Percentiles rank a stretch among this genome's conserved stretches.
These are phyloP conservation scores for Cercophora scortea DNA, from an alignment of 495 filamentous ascomycete genomes.

Conservation along the genomic window DNA sequence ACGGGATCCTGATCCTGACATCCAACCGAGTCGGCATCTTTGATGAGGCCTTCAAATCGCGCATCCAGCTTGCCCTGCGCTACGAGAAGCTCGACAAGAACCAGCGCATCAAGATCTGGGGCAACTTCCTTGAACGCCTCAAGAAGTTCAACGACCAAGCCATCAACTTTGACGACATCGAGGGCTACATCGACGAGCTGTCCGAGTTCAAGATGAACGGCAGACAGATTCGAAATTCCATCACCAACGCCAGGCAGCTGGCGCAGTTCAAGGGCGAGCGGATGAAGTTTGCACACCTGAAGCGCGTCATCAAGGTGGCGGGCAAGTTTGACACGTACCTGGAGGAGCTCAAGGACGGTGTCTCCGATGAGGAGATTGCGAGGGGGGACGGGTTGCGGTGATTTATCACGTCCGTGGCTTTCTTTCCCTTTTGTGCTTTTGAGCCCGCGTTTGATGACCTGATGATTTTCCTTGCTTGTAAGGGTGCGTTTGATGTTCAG, in stretches of 20 bases:
- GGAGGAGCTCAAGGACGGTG: not conserved
- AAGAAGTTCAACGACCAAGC: not conserved
- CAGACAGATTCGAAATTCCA: constrained; percentile 51
- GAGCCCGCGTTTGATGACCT: no score
- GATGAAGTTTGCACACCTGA: constrained; percentile 10
- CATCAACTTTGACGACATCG: not conserved
- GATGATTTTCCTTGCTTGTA: no score
- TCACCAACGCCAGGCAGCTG: constrained; percentile 39
- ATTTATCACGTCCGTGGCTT: not conserved
- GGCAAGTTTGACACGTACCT: constrained; percentile 17
- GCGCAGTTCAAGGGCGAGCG: constrained; percentile 13
- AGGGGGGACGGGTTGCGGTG: not conserved
- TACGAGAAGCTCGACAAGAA: constrained; percentile 21
- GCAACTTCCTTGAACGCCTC: constrained; percentile 28
- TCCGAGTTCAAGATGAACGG: constrained; percentile 42
- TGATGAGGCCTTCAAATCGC: constrained; percentile 32
- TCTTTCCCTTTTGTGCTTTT: no score
- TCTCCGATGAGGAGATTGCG: not conserved
- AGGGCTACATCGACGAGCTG: constrained; percentile 29
- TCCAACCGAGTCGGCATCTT: constrained; percentile 35
- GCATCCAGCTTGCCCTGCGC: constrained; percentile 31
- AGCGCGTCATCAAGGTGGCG: constrained; percentile 15
- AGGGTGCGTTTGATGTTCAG: no score
- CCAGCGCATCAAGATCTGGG: constrained; percentile 31
- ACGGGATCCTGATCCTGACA: constrained; percentile 40